Base-by-base conservation (phyloP, 352 stramenopile genomes). In the Pythium periplocum region DNA sequence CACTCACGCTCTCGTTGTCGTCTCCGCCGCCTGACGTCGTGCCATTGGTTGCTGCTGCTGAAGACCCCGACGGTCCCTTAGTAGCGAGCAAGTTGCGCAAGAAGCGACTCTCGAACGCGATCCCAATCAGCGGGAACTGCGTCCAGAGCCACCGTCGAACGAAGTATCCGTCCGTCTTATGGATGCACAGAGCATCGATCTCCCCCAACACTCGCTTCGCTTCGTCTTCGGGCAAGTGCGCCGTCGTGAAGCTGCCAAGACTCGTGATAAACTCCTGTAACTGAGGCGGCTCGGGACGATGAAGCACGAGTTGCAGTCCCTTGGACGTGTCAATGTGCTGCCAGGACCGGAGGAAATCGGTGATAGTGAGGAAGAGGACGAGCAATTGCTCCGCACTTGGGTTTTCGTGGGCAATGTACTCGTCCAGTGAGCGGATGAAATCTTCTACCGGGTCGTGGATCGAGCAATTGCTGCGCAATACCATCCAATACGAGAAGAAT, bases 121-220 rank as follows among this genome's bases (percentile, higher is more conserved):
- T 67, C 0, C 52, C 81, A n/a, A 93, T 75, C 8, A 93, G 66
- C n/a, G 83, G 83, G 53, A 93, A 93, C 61, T 93, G 83, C 7
- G 77, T 85, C 83, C 83, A 93, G 34, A 93, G 73, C 83, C 83
- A 93, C 36, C 83, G 69, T 12, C 71, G 77, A 46, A 91, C 77
- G 34, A 83, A 86, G 59, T 93, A 93, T 6, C 75, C 78, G 48
- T 92, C 82, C 26, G 83, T 73, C 6, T 57, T 44, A 39, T 87
- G 82, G 33, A 84, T 71, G 33, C 68, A 82, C 1, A 90, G 70
- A 39, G 78, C 75, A 12, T 86, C 71, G 17, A 90, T 82, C 40
- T 88, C 79, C 4, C 69, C 66, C 51, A 87, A 67, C 9, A 88
- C 63, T 11, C 69, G 66, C 35, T 69, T 69, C 7, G 72, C 66